A percentile compares a stretch with the other conserved stretches of the same genome.
These are phyloP conservation scores for Trichoderma simmonsii DNA, from an alignment of 2,329 filamentous ascomycete genomes.

Conservation along the genomic window DNA sequence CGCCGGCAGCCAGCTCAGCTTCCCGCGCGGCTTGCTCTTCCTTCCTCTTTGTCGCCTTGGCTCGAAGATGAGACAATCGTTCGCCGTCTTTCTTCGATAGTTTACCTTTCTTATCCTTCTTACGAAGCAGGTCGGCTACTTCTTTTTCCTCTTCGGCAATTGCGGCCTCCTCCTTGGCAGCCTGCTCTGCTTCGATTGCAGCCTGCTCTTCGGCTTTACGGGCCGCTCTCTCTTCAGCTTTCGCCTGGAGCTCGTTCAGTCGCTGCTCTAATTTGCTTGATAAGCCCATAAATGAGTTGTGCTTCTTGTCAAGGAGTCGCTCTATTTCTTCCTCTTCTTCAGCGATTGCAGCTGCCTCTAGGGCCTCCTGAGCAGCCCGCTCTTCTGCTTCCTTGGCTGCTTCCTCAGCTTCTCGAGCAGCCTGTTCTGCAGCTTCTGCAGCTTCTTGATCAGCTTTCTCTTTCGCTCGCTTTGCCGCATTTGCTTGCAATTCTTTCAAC, in stretches of 20 bases:
- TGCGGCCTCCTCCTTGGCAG: slow-evolving; percentile 15
- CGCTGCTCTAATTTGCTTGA: neutral
- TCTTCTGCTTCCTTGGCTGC: slow-evolving; percentile 22
- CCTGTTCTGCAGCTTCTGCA: slow-evolving; percentile 24
- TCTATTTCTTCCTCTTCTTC: slow-evolving; percentile 40
- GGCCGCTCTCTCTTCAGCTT: slow-evolving; percentile 24
- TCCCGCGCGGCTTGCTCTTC: slow-evolving; percentile 20
- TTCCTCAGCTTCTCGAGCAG: slow-evolving; percentile 25
- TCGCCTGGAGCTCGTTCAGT: neutral
- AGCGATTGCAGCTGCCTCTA: slow-evolving; percentile 21
- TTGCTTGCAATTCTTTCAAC: neutral
- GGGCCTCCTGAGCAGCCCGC: neutral
- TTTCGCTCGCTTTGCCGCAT: neutral
- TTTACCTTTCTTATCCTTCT: slow-evolving; percentile 15
- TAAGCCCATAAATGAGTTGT: slow-evolving; percentile 31
- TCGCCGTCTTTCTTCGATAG: slow-evolving; percentile 7
- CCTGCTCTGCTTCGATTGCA: slow-evolving; percentile 15
- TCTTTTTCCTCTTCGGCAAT: slow-evolving; percentile 14
- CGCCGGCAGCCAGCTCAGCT: slow-evolving; percentile 13
- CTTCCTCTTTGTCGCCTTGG: neutral
- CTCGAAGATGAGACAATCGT: neutral
- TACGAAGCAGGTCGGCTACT: neutral
- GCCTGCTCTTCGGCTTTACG: slow-evolving; percentile 25
- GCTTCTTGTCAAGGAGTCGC: slow-evolving; percentile 46
- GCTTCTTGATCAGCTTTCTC: slow-evolving; percentile 1